These are phyloP conservation scores for Aspergillus luchuensis DNA, from an alignment of 2,329 filamentous ascomycete species.

Conservation along the genomic window DNA sequence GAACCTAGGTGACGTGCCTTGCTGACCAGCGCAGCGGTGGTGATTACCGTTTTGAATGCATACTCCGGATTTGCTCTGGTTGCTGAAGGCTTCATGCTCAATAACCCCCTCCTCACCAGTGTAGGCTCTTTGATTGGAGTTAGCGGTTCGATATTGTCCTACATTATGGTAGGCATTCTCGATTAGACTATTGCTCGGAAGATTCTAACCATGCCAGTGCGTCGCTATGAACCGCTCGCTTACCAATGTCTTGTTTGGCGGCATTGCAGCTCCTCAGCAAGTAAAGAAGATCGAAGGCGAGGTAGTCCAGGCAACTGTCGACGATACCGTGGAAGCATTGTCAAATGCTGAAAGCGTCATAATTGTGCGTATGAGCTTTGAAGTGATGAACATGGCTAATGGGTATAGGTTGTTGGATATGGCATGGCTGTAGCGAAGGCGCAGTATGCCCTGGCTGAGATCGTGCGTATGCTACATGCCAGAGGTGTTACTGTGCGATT, in stretches of 20 bases:
- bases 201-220: conserved; percentile 50
- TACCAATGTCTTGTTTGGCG: conserved; percentile 87
- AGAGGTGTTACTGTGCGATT: conserved; percentile 82
- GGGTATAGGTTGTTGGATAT: conserved; percentile 70
- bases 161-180: conserved; percentile 60
- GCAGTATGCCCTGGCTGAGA: conserved; percentile 85
- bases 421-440: conserved; percentile 95
- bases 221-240: conserved; percentile 89
- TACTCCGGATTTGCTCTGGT: conserved; percentile 90
- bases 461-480: conserved; percentile 70
- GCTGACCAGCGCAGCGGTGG: conserved; percentile 59
- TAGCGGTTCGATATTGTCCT: conserved; percentile 84
- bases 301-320: conserved; percentile 74
- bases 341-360: conserved; percentile 80
- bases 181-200: not conserved
- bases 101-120: conserved; percentile 80
- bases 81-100: conserved; percentile 87
- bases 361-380: conserved; percentile 54
- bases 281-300: conserved; percentile 74
- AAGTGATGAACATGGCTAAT: not conserved
- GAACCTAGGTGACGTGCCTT: conserved; percentile 17
- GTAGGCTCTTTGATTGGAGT: conserved; percentile 87
- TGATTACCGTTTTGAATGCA: conserved; percentile 86
- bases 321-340: conserved; percentile 77
- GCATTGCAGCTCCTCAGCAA: conserved; percentile 66